Evolutionary conservation across 257 asterid genomes (phyloP), one percentile per base, ranked within the genome.

Genomic region (Forsythia suspensa): DNA sequence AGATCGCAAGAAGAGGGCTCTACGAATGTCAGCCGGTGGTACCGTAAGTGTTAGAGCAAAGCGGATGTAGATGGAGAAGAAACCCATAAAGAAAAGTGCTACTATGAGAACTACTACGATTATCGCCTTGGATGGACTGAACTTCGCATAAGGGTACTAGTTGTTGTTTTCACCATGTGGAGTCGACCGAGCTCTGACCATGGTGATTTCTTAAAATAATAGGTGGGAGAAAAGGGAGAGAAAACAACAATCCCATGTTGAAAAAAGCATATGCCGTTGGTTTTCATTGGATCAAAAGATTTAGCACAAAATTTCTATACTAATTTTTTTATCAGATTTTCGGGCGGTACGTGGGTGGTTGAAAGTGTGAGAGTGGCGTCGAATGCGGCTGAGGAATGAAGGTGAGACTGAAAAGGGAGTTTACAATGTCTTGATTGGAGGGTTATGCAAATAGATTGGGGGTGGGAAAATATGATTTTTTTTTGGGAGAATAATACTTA

Each of bases 81-180:
- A n/a, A n/a, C n/a, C n/a, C n/a, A n/a, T n/a, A n/a, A n/a, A n/a
- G 71, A 88, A 89, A 5, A 89, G 76, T 2, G 88, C 89, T 0
- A 87, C 88, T 7, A 86, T 80, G 41, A 89, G 80, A 7, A 86
- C 88, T 0, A 88, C 90, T 36, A 86, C 77, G 79, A 88, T 88
- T 21, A 87, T 83, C 2, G 89, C 90, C 77, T 88, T 76, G 18
- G 94, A 84, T 0, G 91, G 89, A 57, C n/a, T 86, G 70, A 90
- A 78, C 21, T 63, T 83, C 12, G 87, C 82, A 38, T 80, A 81
- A 0, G 57, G 72, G 74, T 36, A 76, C 5, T 41, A 66, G 38
- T 51, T 2, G 52, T 36, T 12, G 76, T 52, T 18, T 57, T 48
- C 72, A 37, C 8, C 13, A 71, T 67, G 70, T 37, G 77, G 18